A percentile compares a stretch with the other conserved stretches of the same genome.
These are phyloP conservation scores for Yarrowia alimentaria DNA, from an alignment of 805 yeast species.

Conservation along the genomic window DNA sequence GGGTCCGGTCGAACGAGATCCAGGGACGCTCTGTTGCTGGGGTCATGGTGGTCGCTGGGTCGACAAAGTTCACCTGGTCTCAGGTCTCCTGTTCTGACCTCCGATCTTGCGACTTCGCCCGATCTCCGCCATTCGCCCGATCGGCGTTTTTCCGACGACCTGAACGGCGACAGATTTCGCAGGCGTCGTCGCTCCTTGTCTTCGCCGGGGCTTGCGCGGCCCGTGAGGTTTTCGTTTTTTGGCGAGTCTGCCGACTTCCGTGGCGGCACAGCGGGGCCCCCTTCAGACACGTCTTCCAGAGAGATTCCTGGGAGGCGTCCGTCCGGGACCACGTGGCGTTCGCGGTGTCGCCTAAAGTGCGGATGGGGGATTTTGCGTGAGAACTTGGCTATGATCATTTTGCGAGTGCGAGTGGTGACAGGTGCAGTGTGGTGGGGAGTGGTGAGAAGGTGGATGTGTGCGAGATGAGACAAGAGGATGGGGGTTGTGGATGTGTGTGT, in stretches of 20 bases:
- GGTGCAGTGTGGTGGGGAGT: neutral
- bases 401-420: neutral
- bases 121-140: neutral
- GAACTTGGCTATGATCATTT: constrained; percentile 20
- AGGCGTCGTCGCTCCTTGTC: constrained; percentile 14
- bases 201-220: too few relatives aligned
- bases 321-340: neutral
- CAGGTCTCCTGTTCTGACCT: neutral
- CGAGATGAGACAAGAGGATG: too few relatives aligned
- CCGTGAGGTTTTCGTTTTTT: too few relatives aligned
- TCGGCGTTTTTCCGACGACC: constrained; percentile 6
- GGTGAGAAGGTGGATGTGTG: neutral
- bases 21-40: constrained; percentile 4
- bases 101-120: constrained; percentile 1
- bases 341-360: constrained; percentile 5
- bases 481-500: neutral
- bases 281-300: constrained; percentile 18
- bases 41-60: neutral
- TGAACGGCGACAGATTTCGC: constrained; percentile 6
- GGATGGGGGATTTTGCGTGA: constrained; percentile 17
- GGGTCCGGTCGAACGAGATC: neutral
- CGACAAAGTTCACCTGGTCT: neutral
- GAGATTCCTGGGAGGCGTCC: constrained; percentile 14
- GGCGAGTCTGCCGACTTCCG: neutral
- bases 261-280: neutral